Evolutionary conservation across 768 basidiomycete species (phyloP), one percentile per base, ranked within the genome.

Genomic region (Naematelia encephala): DNA sequence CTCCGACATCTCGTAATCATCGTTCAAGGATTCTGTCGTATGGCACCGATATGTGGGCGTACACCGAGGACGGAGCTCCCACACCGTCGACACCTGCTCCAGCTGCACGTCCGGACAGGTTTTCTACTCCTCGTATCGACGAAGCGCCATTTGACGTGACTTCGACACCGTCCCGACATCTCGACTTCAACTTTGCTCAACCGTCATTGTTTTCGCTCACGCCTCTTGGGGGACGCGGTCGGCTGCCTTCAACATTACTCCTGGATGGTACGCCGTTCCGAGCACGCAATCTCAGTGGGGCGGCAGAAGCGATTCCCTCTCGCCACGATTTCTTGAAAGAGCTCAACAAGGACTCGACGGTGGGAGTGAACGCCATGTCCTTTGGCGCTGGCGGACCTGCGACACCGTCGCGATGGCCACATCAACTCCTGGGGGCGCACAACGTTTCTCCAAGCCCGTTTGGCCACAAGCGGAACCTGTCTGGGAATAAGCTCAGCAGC

Each of bases 101-200:
- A 1, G 47, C 50, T n/a, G 29, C 60, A 22, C 22, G 51, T 5
- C 57, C 57, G 26, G 61, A 67, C 51, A 49, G 65, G 23, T 67
- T 61, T 47, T 69, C 72, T 11, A 73, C 72, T 1, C 72, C 72
- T 21, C 45, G 67, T 14, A 63, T 68, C 23, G 72, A 73, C n/a
- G 69, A 73, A 43, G 50, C 54, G 10, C 66, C 69, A 1, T 73
- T 73, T 47, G 72, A 73, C 47, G 72, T 73, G 21, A 68, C 67
- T 3, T 70, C 68, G 12, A 73, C 72, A 5, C 72, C 72, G 13
- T 70, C 69, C 16, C 54, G 72, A 34, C 72, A 73, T 56, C 51
- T 73, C 45, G 72, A 73, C 50, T 70, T 70, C 61, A 73, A 66
- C 57, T 69, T 70, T 60, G 72, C 67, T 47, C 60, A 62, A 54